Base-by-base conservation (phyloP, 805 yeast species). In the Starmera dryadoides region DNA sequence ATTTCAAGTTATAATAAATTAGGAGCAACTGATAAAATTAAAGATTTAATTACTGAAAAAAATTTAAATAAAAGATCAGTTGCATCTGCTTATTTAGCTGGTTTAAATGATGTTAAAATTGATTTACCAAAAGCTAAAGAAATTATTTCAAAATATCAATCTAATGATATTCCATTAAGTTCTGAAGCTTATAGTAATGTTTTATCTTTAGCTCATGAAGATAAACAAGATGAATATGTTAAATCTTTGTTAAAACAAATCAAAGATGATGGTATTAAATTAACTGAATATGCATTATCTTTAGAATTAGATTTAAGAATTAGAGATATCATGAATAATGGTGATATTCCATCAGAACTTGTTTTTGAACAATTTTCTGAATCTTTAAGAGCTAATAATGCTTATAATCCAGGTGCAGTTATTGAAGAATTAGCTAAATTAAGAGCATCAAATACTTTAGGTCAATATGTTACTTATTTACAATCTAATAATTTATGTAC, bases 231-330 rank as follows among this genome's bases (percentile, higher is more conserved):
- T 54, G 66, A 62, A 23, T 64, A 64, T 35, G 81, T 81, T 4
- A 62, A 64, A n/a, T 65, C 63, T n/a, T 62, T 75, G 12, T 56
- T 81, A 32, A 61, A 67, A 26, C 62, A 63, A 42, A 71, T 79
- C 75, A 53, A 51, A 30, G 55, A 54, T 25, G 42, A 61, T 20
- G 53, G 60, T 3, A 56, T 80, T 19, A 50, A 64, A 29, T 81
- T 82, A 21, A 85, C 79, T 53, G 65, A 77, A 34, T 77, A 77
- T 15, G 80, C 89, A 2, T 75, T 75, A 58, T 72, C 88, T 4
- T 69, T 73, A 28, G 59, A 80, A 19, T 66, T 81, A 38, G 79
- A 80, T 49, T 58, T 69, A 38, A 64, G 70, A 45, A 66, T 80
- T 60, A 76, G 75, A 52, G 41, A 60, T 28, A 62, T 67, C 26